phyloP scores from a whole-genome alignment of 164 flowering plant species.

The Vitis rotundifolia region DNA sequence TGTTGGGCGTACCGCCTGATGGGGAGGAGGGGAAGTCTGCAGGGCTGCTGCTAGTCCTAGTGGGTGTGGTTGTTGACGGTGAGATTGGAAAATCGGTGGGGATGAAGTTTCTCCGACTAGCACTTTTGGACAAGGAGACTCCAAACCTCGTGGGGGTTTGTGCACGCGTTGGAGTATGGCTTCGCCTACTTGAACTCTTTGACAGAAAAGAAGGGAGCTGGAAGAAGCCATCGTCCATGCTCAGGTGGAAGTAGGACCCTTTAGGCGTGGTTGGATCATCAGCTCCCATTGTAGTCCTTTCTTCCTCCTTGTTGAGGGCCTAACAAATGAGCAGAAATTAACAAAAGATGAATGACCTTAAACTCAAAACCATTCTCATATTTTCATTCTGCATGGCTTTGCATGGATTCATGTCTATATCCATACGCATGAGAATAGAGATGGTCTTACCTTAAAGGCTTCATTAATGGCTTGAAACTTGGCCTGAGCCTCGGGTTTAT shows the following conservation, averaged over 20 bases:
- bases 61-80: no score
- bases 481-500: slow-evolving; percentile 22
- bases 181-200: slow-evolving; percentile 25
- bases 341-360: neutral
- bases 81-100: neutral
- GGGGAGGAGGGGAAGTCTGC: no score
- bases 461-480: slow-evolving; percentile 26
- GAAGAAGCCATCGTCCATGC: slow-evolving; percentile 21
- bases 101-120: neutral
- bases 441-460: slow-evolving; percentile 33
- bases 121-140: neutral
- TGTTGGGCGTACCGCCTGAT: no score
- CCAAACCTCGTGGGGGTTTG: neutral
- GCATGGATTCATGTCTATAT: no score
- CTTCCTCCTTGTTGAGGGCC: slow-evolving; percentile 18
- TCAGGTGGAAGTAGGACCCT: neutral
- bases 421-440: no score
- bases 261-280: slow-evolving; percentile 13
- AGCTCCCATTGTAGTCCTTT: neutral
- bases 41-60: no score
- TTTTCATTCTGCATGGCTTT: neutral
- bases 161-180: slow-evolving; percentile 19
- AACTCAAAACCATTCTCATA: no score
- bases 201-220: slow-evolving; percentile 23
- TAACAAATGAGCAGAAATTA: neutral